Evolutionary conservation across 2,329 filamentous ascomycete species (phyloP), one percentile per base, ranked within the genome.

Genomic region (Botrytis porri): DNA sequence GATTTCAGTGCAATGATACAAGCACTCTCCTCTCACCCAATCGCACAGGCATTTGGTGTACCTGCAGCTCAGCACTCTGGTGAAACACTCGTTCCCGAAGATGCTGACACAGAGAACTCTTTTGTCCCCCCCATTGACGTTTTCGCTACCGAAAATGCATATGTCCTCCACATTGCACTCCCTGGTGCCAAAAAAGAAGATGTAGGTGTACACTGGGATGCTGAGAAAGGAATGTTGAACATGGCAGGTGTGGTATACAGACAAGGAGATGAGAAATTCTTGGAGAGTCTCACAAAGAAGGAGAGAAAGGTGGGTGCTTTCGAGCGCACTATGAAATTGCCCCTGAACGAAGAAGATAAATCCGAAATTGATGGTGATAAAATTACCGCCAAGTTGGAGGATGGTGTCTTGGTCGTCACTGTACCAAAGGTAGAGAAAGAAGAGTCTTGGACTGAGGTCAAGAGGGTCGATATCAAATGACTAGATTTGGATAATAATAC

Each of bases 121-220:
- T 92, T 93, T 81, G 81, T 82, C 8, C 91, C 92, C 0, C 89
- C 91, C n/a, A 84, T 90, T 72, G 93, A 97, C 80, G 83, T 95
- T 76, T 96, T 95, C 84, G 88, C 91, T 80, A 92, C 90, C 8
- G 82, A 88, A 10, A 82, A 84, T 45, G 82, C 88, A 22, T 94
- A 90, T 80, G 84, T 94, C 61, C 83, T 96, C 14, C 93, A 96
- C 81, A 80, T 89, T 65, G 90, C 92, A 1, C 86, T 97, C 0
- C 92, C 94, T 0, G 93, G 93, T 39, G 93, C 91, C 2, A 90
- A 90, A 83, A 95, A 94, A 82, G 88, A 93, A 78, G 92, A 96
- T 78, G 84, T 96, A 9, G 91, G 88, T 73, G 88, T 96, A 63
- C 90, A 90, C 81, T 97, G 92, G 88, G 89, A 95, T 77, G 85